Base-by-base conservation (phyloP, 768 basidiomycete genomes). In the Naematelia encephala region DNA sequence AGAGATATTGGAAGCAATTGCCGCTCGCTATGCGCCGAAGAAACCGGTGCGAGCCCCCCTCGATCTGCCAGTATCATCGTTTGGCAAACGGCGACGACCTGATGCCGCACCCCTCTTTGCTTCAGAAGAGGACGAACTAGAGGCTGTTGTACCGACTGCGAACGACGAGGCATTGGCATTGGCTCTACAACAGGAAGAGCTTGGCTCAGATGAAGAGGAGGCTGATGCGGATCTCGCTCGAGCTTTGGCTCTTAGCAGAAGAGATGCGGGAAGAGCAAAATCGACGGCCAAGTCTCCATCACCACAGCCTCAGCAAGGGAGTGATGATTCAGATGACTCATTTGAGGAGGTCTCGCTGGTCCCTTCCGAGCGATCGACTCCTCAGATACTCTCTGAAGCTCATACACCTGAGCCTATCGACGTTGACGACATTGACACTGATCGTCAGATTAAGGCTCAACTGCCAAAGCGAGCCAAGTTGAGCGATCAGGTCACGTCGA, bases 191-290 rank as follows among this genome's bases (percentile, higher is more conserved):
- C 60, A 80, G 71, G 54, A 81, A 78, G 63, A 84, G 84, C 52
- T 70, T 5, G 54, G 80, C 77, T 66, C 89, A 87, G 58, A 92
- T 90, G 89, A 91, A 91, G 82, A 80, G 11, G 81, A 83, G 12
- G 82, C 84, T 14, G 87, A 88, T 66, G 79, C 81, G 28, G 80
- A 81, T 47, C 74, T 89, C 34, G 82, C 83, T 5, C 66, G 80
- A n/a, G 87, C 85, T 1, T 80, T 67, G 34, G 70, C 66, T 19
- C 57, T 60, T 60, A 76, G 67, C 55, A 46, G 72, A 16, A 51
- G 57, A 46, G 64, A 69, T 55, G 59, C 56, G 14, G 69, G 63
- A 26, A 23, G 22, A 42, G 25, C 30, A 34, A 22, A 25, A 27
- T 25, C 42, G 11, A 47, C 44, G 42, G 19, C 16, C 4, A 29